phyloP scores from a whole-genome alignment of 1,284 basidiomycete species.

The Uromyces viciae-fabae region DNA sequence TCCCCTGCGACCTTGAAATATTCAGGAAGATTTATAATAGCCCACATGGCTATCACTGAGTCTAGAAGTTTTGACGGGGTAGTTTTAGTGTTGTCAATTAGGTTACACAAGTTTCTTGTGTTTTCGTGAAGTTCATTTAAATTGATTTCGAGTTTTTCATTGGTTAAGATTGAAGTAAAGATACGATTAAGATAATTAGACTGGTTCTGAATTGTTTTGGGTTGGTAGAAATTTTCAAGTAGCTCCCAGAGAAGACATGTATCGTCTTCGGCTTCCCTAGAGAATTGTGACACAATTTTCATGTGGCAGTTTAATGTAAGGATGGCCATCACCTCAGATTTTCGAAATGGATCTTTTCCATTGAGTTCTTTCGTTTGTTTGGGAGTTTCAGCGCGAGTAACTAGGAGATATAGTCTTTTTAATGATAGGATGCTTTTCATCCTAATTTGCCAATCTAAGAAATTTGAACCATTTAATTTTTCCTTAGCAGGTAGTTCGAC shows the following conservation, averaged over 20 bases:
- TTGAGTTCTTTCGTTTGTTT: not conserved
- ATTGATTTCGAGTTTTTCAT: not conserved
- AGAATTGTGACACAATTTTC: not conserved
- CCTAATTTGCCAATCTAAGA: not conserved
- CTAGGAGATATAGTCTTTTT: not conserved
- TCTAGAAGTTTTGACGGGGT: not conserved
- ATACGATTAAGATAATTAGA: not conserved
- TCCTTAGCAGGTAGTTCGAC: not conserved
- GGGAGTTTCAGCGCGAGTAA: not conserved
- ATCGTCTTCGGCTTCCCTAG: not conserved
- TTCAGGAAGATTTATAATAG: not conserved
- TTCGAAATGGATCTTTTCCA: not conserved
- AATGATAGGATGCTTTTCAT: not conserved
- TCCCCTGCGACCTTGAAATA: not conserved
- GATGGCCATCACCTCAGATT: not conserved
- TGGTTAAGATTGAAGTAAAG: not conserved
- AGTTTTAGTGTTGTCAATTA: not conserved
- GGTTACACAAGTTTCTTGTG: not conserved
- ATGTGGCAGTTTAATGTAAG: not conserved
- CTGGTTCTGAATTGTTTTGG: constrained; percentile 11
- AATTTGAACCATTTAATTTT: not conserved
- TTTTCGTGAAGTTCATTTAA: not conserved
- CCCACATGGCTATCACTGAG: not conserved
- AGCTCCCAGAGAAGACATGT: not conserved
- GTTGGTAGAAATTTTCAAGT: too few species aligned